Evolutionary conservation across 768 basidiomycete species (phyloP).

Genomic region (Mycena amicta): DNA sequence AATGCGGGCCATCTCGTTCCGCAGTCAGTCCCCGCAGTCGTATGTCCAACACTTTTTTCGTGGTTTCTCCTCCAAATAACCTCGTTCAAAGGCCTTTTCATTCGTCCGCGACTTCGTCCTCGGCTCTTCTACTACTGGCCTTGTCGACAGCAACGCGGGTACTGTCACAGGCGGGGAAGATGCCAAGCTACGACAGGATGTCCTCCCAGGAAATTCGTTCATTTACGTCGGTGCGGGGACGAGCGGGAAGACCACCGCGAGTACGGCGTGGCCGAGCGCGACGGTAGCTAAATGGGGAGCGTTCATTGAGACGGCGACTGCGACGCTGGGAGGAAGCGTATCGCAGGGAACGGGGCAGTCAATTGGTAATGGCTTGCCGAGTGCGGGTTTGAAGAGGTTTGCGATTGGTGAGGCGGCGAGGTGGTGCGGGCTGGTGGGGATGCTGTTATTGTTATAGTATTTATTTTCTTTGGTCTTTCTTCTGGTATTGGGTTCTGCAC

Average conservation of each 20-base stretch:
- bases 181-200: slow-evolving; percentile 33
- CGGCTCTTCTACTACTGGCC: slow-evolving; percentile 49
- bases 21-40: slow-evolving; percentile 13
- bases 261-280: slow-evolving; percentile 37
- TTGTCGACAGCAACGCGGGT: slow-evolving; percentile 33
- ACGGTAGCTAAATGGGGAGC: slow-evolving; percentile 37
- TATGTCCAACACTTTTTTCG: not conserved
- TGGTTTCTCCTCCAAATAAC: not conserved
- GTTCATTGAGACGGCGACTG: slow-evolving; percentile 31
- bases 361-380: not conserved
- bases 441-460: too few relatives aligned
- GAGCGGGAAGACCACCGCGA: slow-evolving; percentile 37
- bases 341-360: slow-evolving; percentile 6
- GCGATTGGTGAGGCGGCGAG: too few relatives aligned
- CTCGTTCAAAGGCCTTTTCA: slow-evolving; percentile 38
- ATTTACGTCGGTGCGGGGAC: slow-evolving; percentile 43
- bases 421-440: too few relatives aligned
- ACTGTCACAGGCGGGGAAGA: slow-evolving; percentile 49
- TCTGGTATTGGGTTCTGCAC: too few relatives aligned
- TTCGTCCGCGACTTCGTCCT: slow-evolving; percentile 53
- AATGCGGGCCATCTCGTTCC: slow-evolving; percentile 24
- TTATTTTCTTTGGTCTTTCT: too few relatives aligned
- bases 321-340: not conserved
- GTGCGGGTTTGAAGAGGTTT: not conserved
- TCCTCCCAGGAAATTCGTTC: slow-evolving; percentile 42